These are phyloP conservation scores for Ceratorhiza oryzae-sativae DNA, from an alignment of 1,284 basidiomycete genomes.

Conservation along the genomic window DNA sequence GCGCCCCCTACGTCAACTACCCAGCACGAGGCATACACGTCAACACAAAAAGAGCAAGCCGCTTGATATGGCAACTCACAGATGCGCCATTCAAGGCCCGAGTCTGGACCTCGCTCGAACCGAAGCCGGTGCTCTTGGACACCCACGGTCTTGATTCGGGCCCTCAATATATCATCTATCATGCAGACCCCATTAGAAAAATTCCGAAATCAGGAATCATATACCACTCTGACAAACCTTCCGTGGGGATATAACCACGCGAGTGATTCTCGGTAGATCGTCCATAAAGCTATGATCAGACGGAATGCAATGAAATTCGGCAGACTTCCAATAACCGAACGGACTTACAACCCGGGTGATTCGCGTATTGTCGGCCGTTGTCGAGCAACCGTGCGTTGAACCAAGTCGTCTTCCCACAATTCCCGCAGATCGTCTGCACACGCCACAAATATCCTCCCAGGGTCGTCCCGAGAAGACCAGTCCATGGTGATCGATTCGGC, in stretches of 20 bases:
- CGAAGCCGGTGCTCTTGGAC: constrained; percentile 66
- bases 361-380: constrained; percentile 60
- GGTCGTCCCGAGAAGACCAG: constrained; percentile 50
- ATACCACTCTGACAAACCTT: constrained; percentile 51
- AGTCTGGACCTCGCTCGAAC: constrained; percentile 27
- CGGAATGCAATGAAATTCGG: no score
- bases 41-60: background rate
- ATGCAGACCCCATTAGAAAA: constrained; percentile 34
- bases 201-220: constrained; percentile 16
- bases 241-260: constrained; percentile 60
- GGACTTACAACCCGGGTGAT: constrained; percentile 65
- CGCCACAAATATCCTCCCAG: constrained; percentile 60
- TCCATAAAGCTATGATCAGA: constrained; percentile 60
- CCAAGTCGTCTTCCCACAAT: constrained; percentile 58
- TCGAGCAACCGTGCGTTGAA: constrained; percentile 54
- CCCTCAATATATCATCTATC: constrained; percentile 65
- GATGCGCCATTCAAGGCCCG: constrained; percentile 38
- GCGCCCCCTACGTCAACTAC: constrained; percentile 7
- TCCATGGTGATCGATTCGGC: constrained; percentile 17
- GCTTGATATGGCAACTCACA: constrained; percentile 30
- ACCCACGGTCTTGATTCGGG: constrained; percentile 67
- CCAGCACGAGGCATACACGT: background rate
- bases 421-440: constrained; percentile 62
- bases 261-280: constrained; percentile 60
- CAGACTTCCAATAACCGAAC: no score